phyloP scores from a whole-genome alignment of 306 rosid genomes.

The Cucumis cinereus region DNA sequence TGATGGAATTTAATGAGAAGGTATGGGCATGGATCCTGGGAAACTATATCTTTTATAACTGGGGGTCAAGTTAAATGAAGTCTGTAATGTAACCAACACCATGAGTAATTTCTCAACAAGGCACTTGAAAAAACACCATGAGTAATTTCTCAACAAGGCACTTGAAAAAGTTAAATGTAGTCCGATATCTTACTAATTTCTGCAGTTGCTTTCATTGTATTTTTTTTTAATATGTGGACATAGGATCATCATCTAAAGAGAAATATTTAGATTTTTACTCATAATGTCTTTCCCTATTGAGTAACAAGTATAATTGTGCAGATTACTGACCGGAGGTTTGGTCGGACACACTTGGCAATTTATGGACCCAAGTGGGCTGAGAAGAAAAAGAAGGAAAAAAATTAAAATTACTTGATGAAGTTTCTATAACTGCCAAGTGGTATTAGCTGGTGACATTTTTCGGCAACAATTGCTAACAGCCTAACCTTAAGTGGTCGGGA shows the following conservation, averaged over 20 bases:
- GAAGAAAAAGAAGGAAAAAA: conserved; percentile 42
- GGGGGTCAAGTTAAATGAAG: not conserved
- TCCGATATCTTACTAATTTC: not conserved
- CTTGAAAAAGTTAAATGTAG: too few species aligned
- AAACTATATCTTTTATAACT: not conserved
- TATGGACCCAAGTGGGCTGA: conserved; percentile 94
- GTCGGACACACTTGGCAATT: conserved; percentile 75
- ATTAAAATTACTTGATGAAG: not conserved
- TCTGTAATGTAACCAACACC: not conserved
- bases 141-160: not conserved
- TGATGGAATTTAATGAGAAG: not conserved
- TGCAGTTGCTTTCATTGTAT: not conserved
- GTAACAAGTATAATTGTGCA: conserved; percentile 19
- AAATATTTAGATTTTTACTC: not conserved
- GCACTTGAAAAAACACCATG: not conserved
- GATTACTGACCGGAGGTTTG: conserved; percentile 80
- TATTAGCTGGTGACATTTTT: not conserved
- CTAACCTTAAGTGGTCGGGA: not conserved
- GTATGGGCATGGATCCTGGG: not conserved
- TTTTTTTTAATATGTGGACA: not conserved
- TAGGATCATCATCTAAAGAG: not conserved
- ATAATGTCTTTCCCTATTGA: conserved; percentile 2
- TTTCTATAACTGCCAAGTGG: conserved; percentile 19
- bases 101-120: not conserved
- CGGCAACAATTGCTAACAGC: not conserved